Conservation (phyloP, 768 basidiomycete species). For the Suillus tomentosus region DNA sequence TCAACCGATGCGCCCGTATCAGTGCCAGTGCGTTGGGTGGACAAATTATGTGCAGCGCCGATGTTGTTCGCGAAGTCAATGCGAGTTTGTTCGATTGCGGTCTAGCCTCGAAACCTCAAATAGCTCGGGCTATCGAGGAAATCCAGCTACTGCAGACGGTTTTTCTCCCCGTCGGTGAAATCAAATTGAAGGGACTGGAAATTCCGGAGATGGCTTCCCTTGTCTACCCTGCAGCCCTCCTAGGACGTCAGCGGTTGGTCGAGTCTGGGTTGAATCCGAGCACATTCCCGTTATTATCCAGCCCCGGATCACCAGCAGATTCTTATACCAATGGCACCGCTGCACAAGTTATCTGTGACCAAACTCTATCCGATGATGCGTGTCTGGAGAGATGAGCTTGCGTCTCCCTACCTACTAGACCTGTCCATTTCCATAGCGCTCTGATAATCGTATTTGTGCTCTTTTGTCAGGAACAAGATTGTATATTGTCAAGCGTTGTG, state of each 20-base stretch:
- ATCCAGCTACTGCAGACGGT: slow-evolving; percentile 57
- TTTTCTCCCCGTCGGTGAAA: slow-evolving; percentile 78
- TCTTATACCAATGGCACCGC: neutral
- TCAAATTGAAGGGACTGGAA: slow-evolving; percentile 93
- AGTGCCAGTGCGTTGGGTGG: slow-evolving; percentile 83
- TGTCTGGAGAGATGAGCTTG: neutral
- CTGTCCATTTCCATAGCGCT: neutral
- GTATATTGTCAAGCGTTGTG: neutral
- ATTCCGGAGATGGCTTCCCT: slow-evolving; percentile 84
- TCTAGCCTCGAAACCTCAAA: slow-evolving; percentile 61
- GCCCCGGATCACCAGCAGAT: neutral
- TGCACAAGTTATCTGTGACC: neutral
- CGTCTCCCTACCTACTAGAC: neutral
- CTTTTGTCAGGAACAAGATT: neutral
- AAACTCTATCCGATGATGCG: neutral
- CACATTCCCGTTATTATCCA: neutral
- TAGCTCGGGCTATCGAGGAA: slow-evolving; percentile 65
- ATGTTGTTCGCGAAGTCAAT: slow-evolving; percentile 79
- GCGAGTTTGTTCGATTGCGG: slow-evolving; percentile 57
- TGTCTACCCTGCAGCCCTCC: slow-evolving; percentile 76
- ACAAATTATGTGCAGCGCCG: slow-evolving; percentile 89
- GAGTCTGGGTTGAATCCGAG: slow-evolving; percentile 25
- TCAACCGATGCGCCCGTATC: slow-evolving; percentile 90
- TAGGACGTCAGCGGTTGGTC: slow-evolving; percentile 66
- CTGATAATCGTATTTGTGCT: neutral